These are phyloP conservation scores for Drosera spatulata DNA, from an alignment of 179 eudicot species.

Conservation along the genomic window DNA sequence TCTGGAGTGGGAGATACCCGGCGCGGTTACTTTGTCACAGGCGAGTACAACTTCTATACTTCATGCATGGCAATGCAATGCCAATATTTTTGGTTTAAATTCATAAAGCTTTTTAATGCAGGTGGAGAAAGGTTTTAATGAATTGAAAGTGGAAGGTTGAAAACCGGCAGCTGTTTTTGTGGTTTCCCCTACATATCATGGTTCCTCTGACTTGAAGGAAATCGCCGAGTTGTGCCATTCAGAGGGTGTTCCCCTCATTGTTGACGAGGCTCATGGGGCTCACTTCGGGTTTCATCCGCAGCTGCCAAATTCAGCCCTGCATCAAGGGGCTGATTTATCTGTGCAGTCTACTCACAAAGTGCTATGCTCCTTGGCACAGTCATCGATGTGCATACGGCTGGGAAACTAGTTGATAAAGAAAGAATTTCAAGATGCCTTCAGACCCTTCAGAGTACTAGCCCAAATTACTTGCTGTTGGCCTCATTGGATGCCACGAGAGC, in stretches of 20 bases:
- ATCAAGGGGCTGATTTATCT: constrained; percentile 73
- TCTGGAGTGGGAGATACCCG: constrained; percentile 61
- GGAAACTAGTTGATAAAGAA: constrained; percentile 51
- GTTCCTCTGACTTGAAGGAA: constrained; percentile 60
- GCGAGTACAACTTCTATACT: constrained; percentile 31
- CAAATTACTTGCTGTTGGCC: constrained; percentile 74
- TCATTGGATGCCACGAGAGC: constrained; percentile 79
- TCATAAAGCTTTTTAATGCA: constrained; percentile 6
- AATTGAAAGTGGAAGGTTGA: constrained; percentile 39
- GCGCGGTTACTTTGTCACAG: constrained; percentile 57
- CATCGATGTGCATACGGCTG: constrained; percentile 79
- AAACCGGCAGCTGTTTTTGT: constrained; percentile 68
- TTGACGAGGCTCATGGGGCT: constrained; percentile 84
- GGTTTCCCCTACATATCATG: constrained; percentile 80
- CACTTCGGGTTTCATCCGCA: constrained; percentile 1
- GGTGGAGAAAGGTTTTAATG: constrained; percentile 61
- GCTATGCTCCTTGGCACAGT: constrained; percentile 19
- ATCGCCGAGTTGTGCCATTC: constrained; percentile 48
- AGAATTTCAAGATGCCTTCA: constrained; percentile 65
- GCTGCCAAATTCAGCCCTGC: constrained; percentile 59
- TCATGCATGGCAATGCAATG: no score
- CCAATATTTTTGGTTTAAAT: no score
- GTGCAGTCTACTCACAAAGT: constrained; percentile 80
- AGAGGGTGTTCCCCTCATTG: constrained; percentile 51
- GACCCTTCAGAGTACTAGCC: constrained; percentile 81